Evolutionary conservation across 1,284 basidiomycete species (phyloP).

Genomic region (Malassezia pachydermatis): DNA sequence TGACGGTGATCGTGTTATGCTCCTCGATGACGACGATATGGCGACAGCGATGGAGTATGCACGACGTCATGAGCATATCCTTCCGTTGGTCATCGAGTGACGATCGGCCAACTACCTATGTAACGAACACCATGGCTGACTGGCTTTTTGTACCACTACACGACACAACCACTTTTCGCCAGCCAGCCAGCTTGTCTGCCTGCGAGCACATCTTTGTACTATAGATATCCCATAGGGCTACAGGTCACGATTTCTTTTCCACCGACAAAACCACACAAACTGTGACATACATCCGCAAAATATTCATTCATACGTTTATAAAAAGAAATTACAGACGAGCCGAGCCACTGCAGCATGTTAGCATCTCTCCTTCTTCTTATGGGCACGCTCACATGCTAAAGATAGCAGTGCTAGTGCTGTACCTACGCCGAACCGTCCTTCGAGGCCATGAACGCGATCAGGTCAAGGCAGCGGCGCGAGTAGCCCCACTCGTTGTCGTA

Average conservation of each 20-base stretch:
- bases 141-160: too few relatives aligned
- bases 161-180: too few relatives aligned
- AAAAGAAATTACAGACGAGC: background rate
- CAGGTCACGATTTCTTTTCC: too few relatives aligned
- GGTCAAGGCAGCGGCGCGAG: slow-evolving; percentile 85
- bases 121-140: background rate
- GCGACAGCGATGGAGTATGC: slow-evolving; percentile 38
- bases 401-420: too few relatives aligned
- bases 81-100: background rate
- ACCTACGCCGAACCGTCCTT: slow-evolving; percentile 47
- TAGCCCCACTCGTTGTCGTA: slow-evolving; percentile 81
- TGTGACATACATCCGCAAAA: too few relatives aligned
- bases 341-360: slow-evolving; percentile 1
- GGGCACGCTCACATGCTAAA: too few relatives aligned
- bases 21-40: slow-evolving; percentile 43
- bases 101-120: background rate
- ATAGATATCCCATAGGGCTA: too few relatives aligned
- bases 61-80: background rate
- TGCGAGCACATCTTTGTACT: too few relatives aligned
- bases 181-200: too few relatives aligned
- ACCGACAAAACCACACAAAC: too few relatives aligned
- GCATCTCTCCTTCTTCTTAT: background rate
- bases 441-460: slow-evolving; percentile 71
- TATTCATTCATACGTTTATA: background rate
- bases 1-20: slow-evolving; percentile 41